Base-by-base conservation (phyloP, 2,329 filamentous ascomycete genomes). In the Penicillium brasilianum region DNA sequence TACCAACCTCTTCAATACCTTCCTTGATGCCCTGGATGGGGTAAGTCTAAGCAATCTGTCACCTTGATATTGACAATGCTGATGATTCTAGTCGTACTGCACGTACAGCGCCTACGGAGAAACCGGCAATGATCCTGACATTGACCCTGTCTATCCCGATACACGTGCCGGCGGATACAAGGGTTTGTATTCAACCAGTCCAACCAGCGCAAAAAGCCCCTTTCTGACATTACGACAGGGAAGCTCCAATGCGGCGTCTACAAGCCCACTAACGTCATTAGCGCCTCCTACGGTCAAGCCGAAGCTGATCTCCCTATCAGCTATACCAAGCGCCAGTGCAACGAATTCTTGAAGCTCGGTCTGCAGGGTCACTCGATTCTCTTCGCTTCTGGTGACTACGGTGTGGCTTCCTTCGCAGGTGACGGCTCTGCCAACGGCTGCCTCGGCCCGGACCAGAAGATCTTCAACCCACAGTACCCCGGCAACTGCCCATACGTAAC, bases 221-320 rank as follows among this genome's bases (percentile, higher is more conserved):
- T 3, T 7, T 18, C 49, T 25, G 39, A 39, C 22, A 16, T 14
- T 7, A 28, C 25, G 6, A 34, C 16, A 66, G 66, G 70, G 57
- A 58, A 71, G 37, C 73, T 81, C 13, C 76, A 81, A 64, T 84
- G 82, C 59, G 81, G 81, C 8, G 77, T 82, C 20, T 84, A 81
- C 74, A 77, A 81, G 66, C 82, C 84, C 2, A 84, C 85, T 10
- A 85, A 86, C 63, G 84, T 87, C 7, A 80, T 86, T 61, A 82
- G 80, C 39, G 83, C 88, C 65, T 84, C 82, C 3, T 87, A 87
- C 69, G 84, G 84, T 50, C 82, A 82, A 44, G 78, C 82, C 46
- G 85, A 88, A 72, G 73, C 75, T 5, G 82, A 83, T 22, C 76
- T 87, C 20, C 85, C 85, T 0, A 72, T 79, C 5, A 76, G 74